Evolutionary conservation across 2,329 filamentous ascomycete genomes (phyloP), one percentile per base, ranked within the genome.

Genomic region (Epichloe bromicola): DNA sequence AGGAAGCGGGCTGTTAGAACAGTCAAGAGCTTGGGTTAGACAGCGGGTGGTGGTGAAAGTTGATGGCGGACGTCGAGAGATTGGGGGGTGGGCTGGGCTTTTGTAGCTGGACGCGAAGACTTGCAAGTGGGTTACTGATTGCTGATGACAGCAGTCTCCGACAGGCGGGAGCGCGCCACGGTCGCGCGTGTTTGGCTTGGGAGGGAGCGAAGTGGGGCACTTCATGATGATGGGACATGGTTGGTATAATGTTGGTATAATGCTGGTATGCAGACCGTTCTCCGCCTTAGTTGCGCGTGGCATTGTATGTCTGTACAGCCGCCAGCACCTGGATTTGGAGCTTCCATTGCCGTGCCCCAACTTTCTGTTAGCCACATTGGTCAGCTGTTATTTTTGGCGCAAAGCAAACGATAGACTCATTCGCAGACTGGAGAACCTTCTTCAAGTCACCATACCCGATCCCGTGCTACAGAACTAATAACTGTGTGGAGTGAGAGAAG

Each of bases 41-140:
- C 61, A 61, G 64, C 62, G 60, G 58, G 60, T 63, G 63, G 57
- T 63, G 61, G 62, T 63, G 58, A 68, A 65, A 69, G 69, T 68
- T 71, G 70, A 70, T 69, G 72, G 68, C 66, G 69, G 65, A 65
- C 62, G 61, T 63, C 65, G 66, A 66, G 67, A 67, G 63, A 69
- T 72, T 66, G 74, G 75, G 74, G 74, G 73, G 71, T 65, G 64
- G 64, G 62, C 64, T 70, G 71, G 69, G 68, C 68, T 79, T 80
- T 79, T 80, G 77, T 81, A 80, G 73, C 71, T 77, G 73, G 69
- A 73, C 71, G 74, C 72, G 73, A 67, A 66, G 59, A 58, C 65
- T 65, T 65, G 64, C 65, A 67, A 69, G 68, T 67, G 67, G 66
- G 66, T 74, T 79, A 77, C 78, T 80, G 78, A 81, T 80, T 78